Percentiles rank a stretch among this genome's conserved stretches.
Evolutionary conservation across 2,329 filamentous ascomycete genomes (phyloP).

Genomic region (Diaporthe longicolla): DNA sequence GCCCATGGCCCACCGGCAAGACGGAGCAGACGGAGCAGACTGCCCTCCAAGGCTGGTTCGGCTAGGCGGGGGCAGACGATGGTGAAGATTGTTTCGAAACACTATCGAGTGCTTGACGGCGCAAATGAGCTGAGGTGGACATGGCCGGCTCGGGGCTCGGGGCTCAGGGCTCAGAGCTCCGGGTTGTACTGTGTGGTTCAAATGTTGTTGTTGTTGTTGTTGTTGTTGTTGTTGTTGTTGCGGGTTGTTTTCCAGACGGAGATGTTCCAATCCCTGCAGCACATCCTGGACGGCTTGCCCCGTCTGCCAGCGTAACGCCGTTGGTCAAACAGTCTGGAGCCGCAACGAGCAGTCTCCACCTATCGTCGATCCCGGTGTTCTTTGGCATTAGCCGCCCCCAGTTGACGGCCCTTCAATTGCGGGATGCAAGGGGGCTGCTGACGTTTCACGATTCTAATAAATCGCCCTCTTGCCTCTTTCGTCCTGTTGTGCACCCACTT

Average conservation of each 20-base stretch:
- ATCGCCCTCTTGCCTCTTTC: conserved; percentile 14
- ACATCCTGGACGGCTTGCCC: conserved; percentile 11
- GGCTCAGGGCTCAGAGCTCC: conserved; percentile 9
- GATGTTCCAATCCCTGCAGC: conserved; percentile 33
- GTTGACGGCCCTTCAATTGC: conserved; percentile 38
- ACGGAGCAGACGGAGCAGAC: conserved; percentile 22
- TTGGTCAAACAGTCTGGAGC: conserved; percentile 3
- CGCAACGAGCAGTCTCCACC: conserved; percentile 33
- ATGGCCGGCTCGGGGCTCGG: conserved; percentile 6
- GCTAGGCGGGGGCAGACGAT: conserved; percentile 14
- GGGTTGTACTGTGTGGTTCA: background rate
- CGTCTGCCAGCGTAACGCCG: conserved; percentile 38
- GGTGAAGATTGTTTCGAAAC: conserved; percentile 41
- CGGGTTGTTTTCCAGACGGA: conserved; percentile 6
- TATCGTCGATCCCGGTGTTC: conserved; percentile 32
- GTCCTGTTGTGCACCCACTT: conserved; percentile 6
- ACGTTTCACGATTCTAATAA: conserved; percentile 37
- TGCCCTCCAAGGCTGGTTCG: conserved; percentile 19
- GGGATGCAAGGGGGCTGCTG: conserved; percentile 32
- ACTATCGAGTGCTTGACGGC: conserved; percentile 35
- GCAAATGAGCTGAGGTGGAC: conserved; percentile 39
- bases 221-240: background rate
- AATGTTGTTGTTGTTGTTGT: too few species aligned
- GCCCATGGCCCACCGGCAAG: conserved; percentile 26
- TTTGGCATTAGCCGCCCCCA: conserved; percentile 38